phyloP scores from a whole-genome alignment of 1,284 basidiomycete species.

The Polyporus tsugae region DNA sequence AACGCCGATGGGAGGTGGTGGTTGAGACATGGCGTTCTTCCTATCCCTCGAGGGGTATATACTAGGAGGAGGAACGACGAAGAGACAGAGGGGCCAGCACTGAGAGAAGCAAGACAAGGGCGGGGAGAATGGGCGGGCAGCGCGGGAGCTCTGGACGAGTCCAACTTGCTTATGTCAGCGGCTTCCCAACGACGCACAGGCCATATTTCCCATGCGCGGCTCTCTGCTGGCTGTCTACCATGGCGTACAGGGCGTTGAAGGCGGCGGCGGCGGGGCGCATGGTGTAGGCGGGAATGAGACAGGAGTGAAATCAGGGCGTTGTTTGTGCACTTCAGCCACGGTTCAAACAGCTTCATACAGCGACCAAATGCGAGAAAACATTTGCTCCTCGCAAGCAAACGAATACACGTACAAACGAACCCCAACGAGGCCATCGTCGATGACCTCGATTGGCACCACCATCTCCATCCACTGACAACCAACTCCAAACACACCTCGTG shows the following conservation, averaged over 20 bases:
- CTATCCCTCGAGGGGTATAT: neutral
- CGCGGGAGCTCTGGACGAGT: slow-evolving; percentile 30
- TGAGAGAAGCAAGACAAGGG: slow-evolving; percentile 25
- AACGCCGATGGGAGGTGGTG: slow-evolving; percentile 48
- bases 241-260: slow-evolving; percentile 23
- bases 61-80: slow-evolving; percentile 17
- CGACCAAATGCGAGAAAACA: slow-evolving; percentile 76
- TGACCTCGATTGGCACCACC: neutral
- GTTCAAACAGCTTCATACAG: slow-evolving; percentile 63
- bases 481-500: neutral
- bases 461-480: neutral
- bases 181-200: slow-evolving; percentile 44
- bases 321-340: slow-evolving; percentile 49
- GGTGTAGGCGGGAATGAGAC: slow-evolving; percentile 32
- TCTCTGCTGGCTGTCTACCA: slow-evolving; percentile 13
- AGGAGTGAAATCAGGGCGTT: slow-evolving; percentile 25
- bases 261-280: slow-evolving; percentile 29
- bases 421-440: slow-evolving; percentile 35
- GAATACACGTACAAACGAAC: slow-evolving; percentile 68
- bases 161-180: slow-evolving; percentile 45
- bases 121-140: slow-evolving; percentile 31
- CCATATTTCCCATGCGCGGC: slow-evolving; percentile 35
- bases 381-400: slow-evolving; percentile 54
- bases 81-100: slow-evolving; percentile 23
- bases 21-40: slow-evolving; percentile 44